Base-by-base conservation (phyloP, 352 stramenopile species). In the Phytopythium chamaehyphon region DNA sequence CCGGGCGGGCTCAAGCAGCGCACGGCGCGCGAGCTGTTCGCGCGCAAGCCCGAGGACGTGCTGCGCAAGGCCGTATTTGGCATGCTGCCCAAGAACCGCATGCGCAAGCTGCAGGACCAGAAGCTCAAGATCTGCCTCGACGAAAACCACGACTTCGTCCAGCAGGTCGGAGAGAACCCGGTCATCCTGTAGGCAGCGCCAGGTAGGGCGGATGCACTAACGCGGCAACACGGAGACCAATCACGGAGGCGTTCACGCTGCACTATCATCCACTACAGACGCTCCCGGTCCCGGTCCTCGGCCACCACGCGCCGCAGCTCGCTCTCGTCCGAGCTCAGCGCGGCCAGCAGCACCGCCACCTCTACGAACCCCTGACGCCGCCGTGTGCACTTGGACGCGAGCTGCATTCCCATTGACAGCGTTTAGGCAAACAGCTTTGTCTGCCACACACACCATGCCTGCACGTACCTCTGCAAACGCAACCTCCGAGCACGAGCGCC, bases 21-120 rank as follows among this genome's bases (percentile, higher is more conserved):
- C 54, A 91, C 86, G 31, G 94, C 96, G n/a, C 81, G 94, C 52
- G 87, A 98, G 55, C 81, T 98, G 63, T 88, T 97, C 50, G 89
- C 96, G 46, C 82, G 90, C 61, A 98, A 98, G 61, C 94, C 96
- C 21, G 93, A 97, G 62, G 88, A 98, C 35, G 90, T 99, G 50
- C 74, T 99, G 54, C 83, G 90, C 55, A 96, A 97, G 59, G 96
- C 96, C 6, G 93, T 99, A 40, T 88, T 96, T 45, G 96, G 97
- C 18, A 99, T 99, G 97, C 71, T 99, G 43, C 90, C 96, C 59
- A 91, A 97, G 56, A 99, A 98, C 74, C 96, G 95, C 66, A 93
- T 99, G 66, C 83, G 96, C 54, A 83, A 95, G 55, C 69, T 90
- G 48, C 96, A 97, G 59, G 93, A 97, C 57, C 86, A 97, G 72